Evolutionary conservation across 1,139 yeast species (phyloP).

Genomic region (Arxiozyma heterogenica): DNA sequence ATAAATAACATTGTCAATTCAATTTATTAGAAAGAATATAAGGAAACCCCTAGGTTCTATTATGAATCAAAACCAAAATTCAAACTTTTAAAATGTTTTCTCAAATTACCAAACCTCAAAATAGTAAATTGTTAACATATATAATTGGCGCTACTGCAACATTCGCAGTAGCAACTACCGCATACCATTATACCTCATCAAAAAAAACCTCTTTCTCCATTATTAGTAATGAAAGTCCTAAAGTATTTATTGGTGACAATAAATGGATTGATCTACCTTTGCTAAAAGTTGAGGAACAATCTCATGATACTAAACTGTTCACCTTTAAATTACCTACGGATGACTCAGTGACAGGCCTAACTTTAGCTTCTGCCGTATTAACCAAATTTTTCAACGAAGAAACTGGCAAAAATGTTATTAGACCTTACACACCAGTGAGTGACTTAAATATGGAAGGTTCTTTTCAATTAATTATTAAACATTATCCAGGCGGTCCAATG

Average conservation of each 20-base stretch:
- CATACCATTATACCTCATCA: constrained; percentile 32
- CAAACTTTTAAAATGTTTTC: constrained; percentile 12
- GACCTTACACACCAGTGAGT: constrained; percentile 89
- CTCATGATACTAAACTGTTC: constrained; percentile 55
- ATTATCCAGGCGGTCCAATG: constrained; percentile 77
- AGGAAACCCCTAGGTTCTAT: not conserved
- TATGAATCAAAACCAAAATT: not conserved
- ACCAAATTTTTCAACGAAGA: constrained; percentile 69
- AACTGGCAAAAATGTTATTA: constrained; percentile 80
- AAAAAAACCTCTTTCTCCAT: not conserved
- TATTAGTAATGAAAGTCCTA: constrained; percentile 28
- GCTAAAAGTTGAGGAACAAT: constrained; percentile 44
- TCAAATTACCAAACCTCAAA: constrained; percentile 12
- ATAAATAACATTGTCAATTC: too few relatives aligned
- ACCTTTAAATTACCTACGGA: constrained; percentile 61
- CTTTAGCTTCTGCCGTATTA: constrained; percentile 70
- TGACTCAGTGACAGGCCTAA: constrained; percentile 68
- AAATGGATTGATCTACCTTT: constrained; percentile 73
- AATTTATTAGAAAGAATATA: too few relatives aligned
- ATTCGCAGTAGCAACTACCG: constrained; percentile 41
- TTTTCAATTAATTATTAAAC: constrained; percentile 75
- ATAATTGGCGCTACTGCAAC: constrained; percentile 40
- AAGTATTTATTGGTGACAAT: constrained; percentile 58
- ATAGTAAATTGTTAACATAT: constrained; percentile 22
- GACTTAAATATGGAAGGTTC: constrained; percentile 58